A percentile compares a stretch with the other conserved stretches of the same genome.
These are phyloP conservation scores for Penicillium steckii DNA, from an alignment of 495 filamentous ascomycete genomes.

Conservation along the genomic window DNA sequence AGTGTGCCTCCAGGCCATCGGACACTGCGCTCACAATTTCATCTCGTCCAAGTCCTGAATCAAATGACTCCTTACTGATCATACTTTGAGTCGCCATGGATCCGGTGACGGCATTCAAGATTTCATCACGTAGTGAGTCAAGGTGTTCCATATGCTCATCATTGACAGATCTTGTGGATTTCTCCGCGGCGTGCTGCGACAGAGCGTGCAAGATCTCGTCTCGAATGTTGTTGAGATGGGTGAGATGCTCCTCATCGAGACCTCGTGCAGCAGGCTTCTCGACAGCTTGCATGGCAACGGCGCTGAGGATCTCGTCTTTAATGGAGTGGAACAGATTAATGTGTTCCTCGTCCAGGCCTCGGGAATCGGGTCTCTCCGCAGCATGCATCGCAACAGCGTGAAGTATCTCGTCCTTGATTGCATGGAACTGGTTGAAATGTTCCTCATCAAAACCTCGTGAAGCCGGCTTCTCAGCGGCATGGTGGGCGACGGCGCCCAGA, in stretches of 20 bases:
- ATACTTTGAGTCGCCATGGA: conserved; percentile 44
- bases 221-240: conserved; percentile 7
- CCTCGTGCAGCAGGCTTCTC: conserved; percentile 11
- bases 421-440: conserved; percentile 3
- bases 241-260: conserved; percentile 11
- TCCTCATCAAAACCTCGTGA: conserved; percentile 4
- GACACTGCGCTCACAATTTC: conserved; percentile 46
- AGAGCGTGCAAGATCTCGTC: conserved; percentile 47
- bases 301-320: conserved; percentile 44
- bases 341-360: conserved; percentile 16
- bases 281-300: neutral
- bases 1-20: conserved; percentile 42
- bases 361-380: conserved; percentile 14
- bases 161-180: conserved; percentile 29
- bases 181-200: conserved; percentile 22
- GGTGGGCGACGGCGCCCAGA: conserved; percentile 46
- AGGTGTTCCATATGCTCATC: conserved; percentile 28
- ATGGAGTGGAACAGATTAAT: conserved; percentile 20
- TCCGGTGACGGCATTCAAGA: conserved; percentile 38
- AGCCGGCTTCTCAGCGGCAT: conserved; percentile 27
- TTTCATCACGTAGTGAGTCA: conserved; percentile 37
- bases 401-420: conserved; percentile 16
- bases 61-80: conserved; percentile 45
- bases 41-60: conserved; percentile 45
- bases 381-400: conserved; percentile 43